These are phyloP conservation scores for Parastagonospora avenae DNA, from an alignment of 2,329 filamentous ascomycete species.

Conservation along the genomic window DNA sequence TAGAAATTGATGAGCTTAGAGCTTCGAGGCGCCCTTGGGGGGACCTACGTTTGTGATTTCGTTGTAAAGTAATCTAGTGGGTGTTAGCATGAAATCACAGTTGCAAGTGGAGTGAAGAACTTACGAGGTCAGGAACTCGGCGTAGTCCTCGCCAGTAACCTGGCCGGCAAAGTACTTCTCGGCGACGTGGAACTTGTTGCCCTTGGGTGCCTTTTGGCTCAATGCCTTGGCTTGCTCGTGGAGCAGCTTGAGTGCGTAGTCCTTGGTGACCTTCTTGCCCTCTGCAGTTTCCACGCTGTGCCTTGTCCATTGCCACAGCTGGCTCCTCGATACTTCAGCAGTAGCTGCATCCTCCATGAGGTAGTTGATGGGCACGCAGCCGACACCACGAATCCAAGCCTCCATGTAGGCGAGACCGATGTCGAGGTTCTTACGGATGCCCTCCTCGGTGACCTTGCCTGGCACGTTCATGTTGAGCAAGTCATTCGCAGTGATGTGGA, in stretches of 20 bases:
- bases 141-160: constrained; percentile 96
- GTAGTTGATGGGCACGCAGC: constrained; percentile 97
- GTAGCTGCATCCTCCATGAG: constrained; percentile 99
- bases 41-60: constrained; percentile 79
- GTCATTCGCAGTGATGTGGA: constrained; percentile 83
- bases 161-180: constrained; percentile 91
- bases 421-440: constrained; percentile 96
- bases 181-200: constrained; percentile 89
- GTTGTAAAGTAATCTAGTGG: constrained; percentile 76
- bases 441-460: constrained; percentile 87
- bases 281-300: constrained; percentile 77
- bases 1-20: constrained; percentile 30
- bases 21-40: constrained; percentile 60
- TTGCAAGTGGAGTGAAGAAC: constrained; percentile 38
- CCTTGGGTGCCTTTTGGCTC: constrained; percentile 74
- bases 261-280: constrained; percentile 91
- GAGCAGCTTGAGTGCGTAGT: constrained; percentile 83
- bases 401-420: constrained; percentile 99
- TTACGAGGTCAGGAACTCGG: constrained; percentile 89
- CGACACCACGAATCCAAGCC: constrained; percentile 92
- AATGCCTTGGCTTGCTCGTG: constrained; percentile 83
- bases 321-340: constrained; percentile 90
- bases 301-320: constrained; percentile 95
- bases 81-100: constrained; percentile 16
- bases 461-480: constrained; percentile 98